phyloP scores from a whole-genome alignment of 106 monocot species.

The Hemerocallis citrina region DNA sequence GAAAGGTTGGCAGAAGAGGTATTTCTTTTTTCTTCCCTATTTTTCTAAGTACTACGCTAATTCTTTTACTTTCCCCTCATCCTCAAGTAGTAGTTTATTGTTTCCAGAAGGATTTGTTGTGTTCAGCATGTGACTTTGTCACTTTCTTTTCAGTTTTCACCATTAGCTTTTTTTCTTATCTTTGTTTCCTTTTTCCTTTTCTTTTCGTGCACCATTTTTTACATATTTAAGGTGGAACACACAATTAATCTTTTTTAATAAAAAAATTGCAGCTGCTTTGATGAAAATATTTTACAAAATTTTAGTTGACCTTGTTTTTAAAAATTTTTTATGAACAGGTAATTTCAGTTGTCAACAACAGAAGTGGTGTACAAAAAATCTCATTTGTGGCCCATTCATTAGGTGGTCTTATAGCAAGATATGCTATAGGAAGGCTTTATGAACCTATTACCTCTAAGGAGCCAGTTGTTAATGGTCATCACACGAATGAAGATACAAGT shows the following conservation, averaged over 20 bases:
- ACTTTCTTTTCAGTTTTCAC: no score
- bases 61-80: no score
- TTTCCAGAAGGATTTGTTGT: neutral
- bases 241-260: neutral
- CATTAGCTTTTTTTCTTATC: neutral
- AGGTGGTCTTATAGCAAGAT: conserved; percentile 88
- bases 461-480: conserved; percentile 4
- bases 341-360: conserved; percentile 44
- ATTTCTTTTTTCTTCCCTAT: no score
- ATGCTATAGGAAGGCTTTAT: conserved; percentile 82
- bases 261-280: neutral
- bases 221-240: neutral
- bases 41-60: no score
- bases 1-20: conserved; percentile 92
- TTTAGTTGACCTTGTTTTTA: neutral
- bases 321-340: conserved; percentile 49
- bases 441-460: conserved; percentile 10
- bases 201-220: neutral
- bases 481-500: conserved; percentile 7
- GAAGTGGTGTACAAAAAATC: conserved; percentile 49
- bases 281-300: neutral
- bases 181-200: neutral
- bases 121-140: no score
- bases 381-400: conserved; percentile 94
- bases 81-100: no score